These are phyloP conservation scores for Quercus phellos DNA, from an alignment of 331 rosid genomes.

Conservation along the genomic window DNA sequence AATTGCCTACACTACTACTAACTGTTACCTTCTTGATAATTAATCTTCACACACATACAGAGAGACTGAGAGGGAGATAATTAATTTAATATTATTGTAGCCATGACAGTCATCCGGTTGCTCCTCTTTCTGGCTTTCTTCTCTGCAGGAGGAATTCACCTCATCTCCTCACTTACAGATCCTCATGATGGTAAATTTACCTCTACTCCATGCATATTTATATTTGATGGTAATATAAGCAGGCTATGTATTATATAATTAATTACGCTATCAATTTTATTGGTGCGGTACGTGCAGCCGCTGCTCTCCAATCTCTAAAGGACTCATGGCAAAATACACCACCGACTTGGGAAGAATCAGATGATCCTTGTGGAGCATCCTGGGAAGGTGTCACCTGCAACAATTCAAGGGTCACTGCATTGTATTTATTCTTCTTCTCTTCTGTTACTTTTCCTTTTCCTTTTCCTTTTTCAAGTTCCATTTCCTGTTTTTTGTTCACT, in stretches of 20 bases:
- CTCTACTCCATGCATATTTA: not conserved
- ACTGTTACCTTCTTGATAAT: too few species aligned
- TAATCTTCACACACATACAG: not conserved
- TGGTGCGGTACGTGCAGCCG: slow-evolving; percentile 36
- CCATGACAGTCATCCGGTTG: not conserved
- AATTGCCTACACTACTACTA: not conserved
- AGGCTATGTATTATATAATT: too few species aligned
- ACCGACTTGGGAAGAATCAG: slow-evolving; percentile 65
- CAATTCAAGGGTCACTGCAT: slow-evolving; percentile 63
- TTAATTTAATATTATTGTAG: not conserved
- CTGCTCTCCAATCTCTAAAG: slow-evolving; percentile 48
- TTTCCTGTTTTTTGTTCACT: not conserved
- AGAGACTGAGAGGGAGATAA: not conserved
- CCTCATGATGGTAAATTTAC: not conserved
- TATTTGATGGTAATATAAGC: not conserved
- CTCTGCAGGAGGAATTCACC: not conserved
- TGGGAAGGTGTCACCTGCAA: slow-evolving; percentile 96
- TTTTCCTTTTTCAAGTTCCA: not conserved
- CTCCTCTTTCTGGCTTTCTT: not conserved
- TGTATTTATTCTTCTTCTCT: slow-evolving; percentile 41
- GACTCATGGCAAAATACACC: slow-evolving; percentile 64
- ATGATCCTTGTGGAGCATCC: slow-evolving; percentile 70
- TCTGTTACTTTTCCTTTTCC: not conserved
- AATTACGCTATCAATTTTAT: too few species aligned
- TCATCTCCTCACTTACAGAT: not conserved